Evolutionary conservation across 163 green algal genomes (phyloP).

Genomic region (Chlamydomonas reinhardtii): DNA sequence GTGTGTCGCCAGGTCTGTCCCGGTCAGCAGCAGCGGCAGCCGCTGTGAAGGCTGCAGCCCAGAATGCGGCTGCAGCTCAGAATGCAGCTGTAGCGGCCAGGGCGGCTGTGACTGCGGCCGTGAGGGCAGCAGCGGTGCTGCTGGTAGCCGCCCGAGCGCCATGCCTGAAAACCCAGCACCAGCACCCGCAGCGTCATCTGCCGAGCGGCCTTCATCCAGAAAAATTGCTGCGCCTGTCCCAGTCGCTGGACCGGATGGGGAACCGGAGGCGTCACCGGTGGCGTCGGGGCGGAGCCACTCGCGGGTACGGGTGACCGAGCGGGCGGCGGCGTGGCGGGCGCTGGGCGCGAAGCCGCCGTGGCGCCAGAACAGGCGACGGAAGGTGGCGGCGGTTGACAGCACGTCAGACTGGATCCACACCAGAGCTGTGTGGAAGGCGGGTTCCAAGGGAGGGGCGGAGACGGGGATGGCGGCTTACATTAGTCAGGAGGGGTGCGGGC

Average conservation of each 20-base stretch:
- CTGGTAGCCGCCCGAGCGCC: too few relatives aligned
- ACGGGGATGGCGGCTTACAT: too few relatives aligned
- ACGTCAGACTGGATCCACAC: constrained; percentile 42
- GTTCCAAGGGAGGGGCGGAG: background rate
- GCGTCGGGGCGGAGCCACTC: background rate
- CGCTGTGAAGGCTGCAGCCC: too few relatives aligned
- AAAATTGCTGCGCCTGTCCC: background rate
- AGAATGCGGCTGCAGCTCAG: too few relatives aligned
- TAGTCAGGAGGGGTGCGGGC: too few relatives aligned
- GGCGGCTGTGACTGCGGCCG: too few relatives aligned
- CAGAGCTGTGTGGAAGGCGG: background rate
- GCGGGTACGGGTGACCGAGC: background rate
- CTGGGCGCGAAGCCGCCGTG: constrained; percentile 36
- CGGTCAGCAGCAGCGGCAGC: constrained; percentile 16
- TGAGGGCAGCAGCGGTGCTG: too few relatives aligned
- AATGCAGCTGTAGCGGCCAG: too few relatives aligned
- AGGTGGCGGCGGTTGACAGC: constrained; percentile 5
- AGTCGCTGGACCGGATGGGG: background rate
- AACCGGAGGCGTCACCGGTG: background rate
- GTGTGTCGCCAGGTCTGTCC: background rate
- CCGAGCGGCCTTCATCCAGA: too few relatives aligned
- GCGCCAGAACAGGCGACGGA: constrained; percentile 7
- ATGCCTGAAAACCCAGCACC: background rate
- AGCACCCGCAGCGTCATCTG: too few relatives aligned
- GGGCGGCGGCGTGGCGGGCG: constrained; percentile 22